Conservation (phyloP, 2,329 filamentous ascomycete genomes). For the Venturia oleaginea region DNA sequence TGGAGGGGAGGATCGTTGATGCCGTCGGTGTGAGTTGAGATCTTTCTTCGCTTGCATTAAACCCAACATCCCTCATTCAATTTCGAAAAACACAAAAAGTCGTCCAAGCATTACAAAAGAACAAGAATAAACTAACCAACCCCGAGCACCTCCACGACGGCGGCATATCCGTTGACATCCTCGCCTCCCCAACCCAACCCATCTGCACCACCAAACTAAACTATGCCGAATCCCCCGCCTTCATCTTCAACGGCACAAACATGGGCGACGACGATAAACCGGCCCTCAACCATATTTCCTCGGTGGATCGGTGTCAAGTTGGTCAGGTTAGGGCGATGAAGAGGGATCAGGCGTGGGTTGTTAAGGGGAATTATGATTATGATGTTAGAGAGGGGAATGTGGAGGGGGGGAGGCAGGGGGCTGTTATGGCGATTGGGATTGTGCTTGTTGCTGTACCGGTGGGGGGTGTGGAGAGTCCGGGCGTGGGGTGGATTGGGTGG, state of each 20-base stretch:
- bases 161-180: not conserved
- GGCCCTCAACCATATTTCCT: slow-evolving; percentile 7
- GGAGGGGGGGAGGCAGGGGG: not conserved
- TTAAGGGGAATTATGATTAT: slow-evolving; percentile 9
- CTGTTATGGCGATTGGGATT: not conserved
- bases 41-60: not conserved
- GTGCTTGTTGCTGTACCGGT: not conserved
- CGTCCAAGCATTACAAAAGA: too few species aligned
- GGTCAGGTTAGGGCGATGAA: not conserved
- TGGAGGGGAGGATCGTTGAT: slow-evolving; percentile 9
- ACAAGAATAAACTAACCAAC: not conserved
- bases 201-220: not conserved
- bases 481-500: not conserved
- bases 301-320: not conserved
- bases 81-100: not conserved
- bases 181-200: not conserved
- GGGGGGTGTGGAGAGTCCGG: not conserved
- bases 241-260: not conserved
- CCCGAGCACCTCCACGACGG: slow-evolving; percentile 8
- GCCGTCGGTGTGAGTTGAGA: not conserved
- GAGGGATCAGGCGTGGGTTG: slow-evolving; percentile 1
- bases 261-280: slow-evolving; percentile 6
- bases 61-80: not conserved
- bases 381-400: not conserved
- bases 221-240: slow-evolving; percentile 5